Evolutionary conservation across 1,284 basidiomycete species (phyloP).

Genomic region (Cutaneotrichosporon arboriforme): DNA sequence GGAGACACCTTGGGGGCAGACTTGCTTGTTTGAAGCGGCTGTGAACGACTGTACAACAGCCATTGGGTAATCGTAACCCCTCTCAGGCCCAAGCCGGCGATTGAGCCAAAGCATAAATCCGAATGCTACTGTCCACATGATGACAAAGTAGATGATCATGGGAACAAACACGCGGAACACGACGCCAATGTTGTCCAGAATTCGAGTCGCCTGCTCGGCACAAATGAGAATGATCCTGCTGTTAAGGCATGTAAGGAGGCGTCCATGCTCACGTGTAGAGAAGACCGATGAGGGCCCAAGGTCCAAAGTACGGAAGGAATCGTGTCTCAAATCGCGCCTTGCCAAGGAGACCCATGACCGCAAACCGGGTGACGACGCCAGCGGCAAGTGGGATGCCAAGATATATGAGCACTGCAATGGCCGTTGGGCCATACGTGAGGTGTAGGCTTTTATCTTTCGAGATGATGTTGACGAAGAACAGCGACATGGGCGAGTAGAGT

Average conservation of each 20-base stretch:
- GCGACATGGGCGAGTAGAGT: conserved; percentile 67
- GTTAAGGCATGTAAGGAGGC: neutral
- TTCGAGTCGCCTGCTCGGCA: conserved; percentile 61
- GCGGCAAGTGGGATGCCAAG: conserved; percentile 65
- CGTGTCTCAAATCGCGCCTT: conserved; percentile 53
- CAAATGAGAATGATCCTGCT: conserved; percentile 60
- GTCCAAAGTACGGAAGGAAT: conserved; percentile 67
- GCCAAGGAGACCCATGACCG: conserved; percentile 52
- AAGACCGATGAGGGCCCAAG: conserved; percentile 65
- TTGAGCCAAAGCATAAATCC: conserved; percentile 55
- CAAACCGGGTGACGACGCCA: conserved; percentile 63
- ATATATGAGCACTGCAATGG: conserved; percentile 67
- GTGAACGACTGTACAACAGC: conserved; percentile 61
- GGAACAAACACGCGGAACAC: conserved; percentile 76
- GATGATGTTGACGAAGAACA: conserved; percentile 72
- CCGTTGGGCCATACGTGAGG: conserved; percentile 63
- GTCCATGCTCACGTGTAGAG: conserved; percentile 51
- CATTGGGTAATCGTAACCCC: conserved; percentile 33
- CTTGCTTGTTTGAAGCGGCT: conserved; percentile 52
- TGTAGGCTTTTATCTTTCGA: conserved; percentile 52
- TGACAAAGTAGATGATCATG: conserved; percentile 67
- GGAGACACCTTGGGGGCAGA: conserved; percentile 1
- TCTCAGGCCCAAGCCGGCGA: conserved; percentile 15
- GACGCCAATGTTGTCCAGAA: conserved; percentile 61
- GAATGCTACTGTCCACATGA: conserved; percentile 71